Base-by-base conservation (phyloP, 2,329 filamentous ascomycete species). In the Fusarium ambrosium region DNA sequence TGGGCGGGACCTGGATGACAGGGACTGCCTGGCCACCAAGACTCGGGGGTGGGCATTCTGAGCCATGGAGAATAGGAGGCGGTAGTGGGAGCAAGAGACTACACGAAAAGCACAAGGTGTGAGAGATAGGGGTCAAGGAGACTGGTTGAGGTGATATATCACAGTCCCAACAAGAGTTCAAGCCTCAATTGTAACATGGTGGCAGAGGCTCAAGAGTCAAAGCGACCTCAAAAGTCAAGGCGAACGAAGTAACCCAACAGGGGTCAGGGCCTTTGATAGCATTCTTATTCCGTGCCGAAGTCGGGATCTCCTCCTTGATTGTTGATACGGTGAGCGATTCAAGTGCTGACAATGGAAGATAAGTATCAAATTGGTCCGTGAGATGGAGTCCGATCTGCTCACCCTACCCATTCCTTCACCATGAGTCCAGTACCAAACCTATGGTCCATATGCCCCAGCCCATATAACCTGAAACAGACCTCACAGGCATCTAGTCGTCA, bases 1-100 rank as follows among this genome's bases (percentile, higher is more conserved):
- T 36, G 41, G 41, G 68, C 59, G 64, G 72, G 53, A 48, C 66
- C 56, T 55, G 37, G 53, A 16, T 56, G 53, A 48, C 67, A 75
- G 53, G 73, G 68, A 65, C 41, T 39, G 51, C 61, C 73, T 56
- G 65, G 74, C 48, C 43, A 70, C 41, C 64, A 62, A 37, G 63
- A 41, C 58, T 58, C 55, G 32, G 64, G 65, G 64, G 27, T 59
- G 43, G 45, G 41, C 60, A 45, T 27, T 53, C 53, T 24, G 43
- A 66, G 62, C 14, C 37, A 62, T 39, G n/a, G 64, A 62, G 55
- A 45, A 60, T 45, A 53, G 29, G 56, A 58, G 20, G 51, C 18
- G 36, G 22, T 6, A 41, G 29, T 13, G 64, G 24, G 34, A 55
- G 16, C 13, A 34, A 20, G 41, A 56, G 59, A 27, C 55, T 29